Evolutionary conservation across 805 yeast genomes (phyloP).

Genomic region (Candida maesae): DNA sequence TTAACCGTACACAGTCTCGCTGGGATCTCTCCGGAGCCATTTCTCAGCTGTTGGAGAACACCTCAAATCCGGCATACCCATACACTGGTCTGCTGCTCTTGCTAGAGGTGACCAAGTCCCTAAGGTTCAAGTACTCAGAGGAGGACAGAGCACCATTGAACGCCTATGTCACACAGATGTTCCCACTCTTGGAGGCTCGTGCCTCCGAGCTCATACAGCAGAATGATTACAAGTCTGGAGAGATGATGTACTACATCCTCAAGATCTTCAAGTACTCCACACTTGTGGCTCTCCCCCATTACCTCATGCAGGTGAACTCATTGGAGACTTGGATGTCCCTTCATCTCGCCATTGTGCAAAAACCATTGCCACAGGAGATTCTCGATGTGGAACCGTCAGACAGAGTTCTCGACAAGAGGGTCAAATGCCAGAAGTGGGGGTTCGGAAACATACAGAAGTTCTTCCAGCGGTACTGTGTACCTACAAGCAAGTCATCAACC

Average conservation of each 20-base stretch:
- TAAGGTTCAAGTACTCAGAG: conserved; percentile 56
- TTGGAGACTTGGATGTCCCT: conserved; percentile 60
- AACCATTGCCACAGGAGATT: conserved; percentile 51
- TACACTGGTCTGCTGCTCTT: conserved; percentile 56
- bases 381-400: conserved; percentile 45
- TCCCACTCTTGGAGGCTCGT: conserved; percentile 53
- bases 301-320: conserved; percentile 36
- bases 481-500: conserved; percentile 32
- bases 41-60: conserved; percentile 34
- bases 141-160: conserved; percentile 49
- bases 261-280: conserved; percentile 65
- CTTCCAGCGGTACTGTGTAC: conserved; percentile 51
- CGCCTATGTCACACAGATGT: conserved; percentile 41
- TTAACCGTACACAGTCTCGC: conserved; percentile 36
- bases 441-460: conserved; percentile 71
- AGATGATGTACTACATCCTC: conserved; percentile 55
- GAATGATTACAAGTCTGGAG: conserved; percentile 34
- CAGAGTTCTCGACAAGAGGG: conserved; percentile 45
- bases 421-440: conserved; percentile 86
- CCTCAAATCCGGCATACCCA: conserved; percentile 33
- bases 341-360: conserved; percentile 56
- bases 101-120: conserved; percentile 50
- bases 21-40: conserved; percentile 32
- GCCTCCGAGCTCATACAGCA: conserved; percentile 38
- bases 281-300: conserved; percentile 54